A percentile compares a stretch with the other conserved stretches of the same genome.
These are phyloP conservation scores for Xylaria sp. DNA, from an alignment of 2,329 filamentous ascomycete species.

Conservation along the genomic window DNA sequence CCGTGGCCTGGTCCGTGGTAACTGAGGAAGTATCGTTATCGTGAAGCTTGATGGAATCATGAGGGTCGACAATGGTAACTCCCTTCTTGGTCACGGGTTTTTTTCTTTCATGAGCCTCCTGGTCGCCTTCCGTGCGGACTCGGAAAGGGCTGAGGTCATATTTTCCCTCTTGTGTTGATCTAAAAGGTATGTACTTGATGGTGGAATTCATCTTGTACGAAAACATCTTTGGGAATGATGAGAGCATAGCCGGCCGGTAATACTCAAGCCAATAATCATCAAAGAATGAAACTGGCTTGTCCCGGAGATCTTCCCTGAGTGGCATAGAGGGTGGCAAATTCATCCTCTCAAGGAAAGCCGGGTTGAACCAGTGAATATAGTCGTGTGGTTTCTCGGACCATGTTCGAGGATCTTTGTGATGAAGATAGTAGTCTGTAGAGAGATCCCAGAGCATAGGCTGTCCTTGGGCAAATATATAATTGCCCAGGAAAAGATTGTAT, in stretches of 20 bases:
- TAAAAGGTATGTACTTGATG: constrained; percentile 82
- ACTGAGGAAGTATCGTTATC: constrained; percentile 58
- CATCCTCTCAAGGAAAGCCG: constrained; percentile 74
- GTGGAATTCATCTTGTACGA: constrained; percentile 92
- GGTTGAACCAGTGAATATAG: constrained; percentile 92
- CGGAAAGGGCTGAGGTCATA: constrained; percentile 92
- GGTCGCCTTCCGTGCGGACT: constrained; percentile 73
- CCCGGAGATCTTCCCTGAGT: constrained; percentile 52
- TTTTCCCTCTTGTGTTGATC: constrained; percentile 75
- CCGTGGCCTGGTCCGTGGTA: constrained; percentile 50
- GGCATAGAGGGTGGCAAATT: constrained; percentile 63
- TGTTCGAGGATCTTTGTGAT: constrained; percentile 83
- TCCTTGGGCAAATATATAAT: constrained; percentile 88
- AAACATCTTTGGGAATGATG: constrained; percentile 92
- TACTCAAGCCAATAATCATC: constrained; percentile 99
- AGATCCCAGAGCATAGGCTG: constrained; percentile 98
- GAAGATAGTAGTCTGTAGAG: constrained; percentile 93
- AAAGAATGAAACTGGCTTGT: constrained; percentile 69
- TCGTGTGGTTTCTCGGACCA: constrained; percentile 74
- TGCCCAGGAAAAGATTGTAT: constrained; percentile 96
- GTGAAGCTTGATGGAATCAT: constrained; percentile 52
- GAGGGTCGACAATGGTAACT: constrained; percentile 75
- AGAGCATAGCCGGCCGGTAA: constrained; percentile 87
- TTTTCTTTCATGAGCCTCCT: constrained; percentile 70
- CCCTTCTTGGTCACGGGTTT: constrained; percentile 68